Evolutionary conservation across 2,329 filamentous ascomycete species (phyloP), one percentile per base, ranked within the genome.

Genomic region (Chlorencoelia australis): DNA sequence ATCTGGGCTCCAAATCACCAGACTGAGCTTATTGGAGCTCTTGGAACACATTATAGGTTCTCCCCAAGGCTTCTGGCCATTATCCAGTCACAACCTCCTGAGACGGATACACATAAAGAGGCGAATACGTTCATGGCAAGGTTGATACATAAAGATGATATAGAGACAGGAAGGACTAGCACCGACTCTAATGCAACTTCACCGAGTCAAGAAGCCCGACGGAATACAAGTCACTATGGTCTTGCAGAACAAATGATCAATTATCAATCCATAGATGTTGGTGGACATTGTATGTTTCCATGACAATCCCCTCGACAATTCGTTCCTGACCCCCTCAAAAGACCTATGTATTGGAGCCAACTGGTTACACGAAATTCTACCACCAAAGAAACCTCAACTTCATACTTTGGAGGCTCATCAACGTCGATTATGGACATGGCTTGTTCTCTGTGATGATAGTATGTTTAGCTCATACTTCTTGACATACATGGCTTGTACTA

Each of bases 201-300:
- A 3, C 17, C 28, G 10, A 11, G 16, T 16, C 22, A 17, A 22
- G 17, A 13, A 15, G 4, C 11, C 8, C 8, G 21, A 11, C 37
- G 28, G 39, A 30, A 32, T 10, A 39, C 46, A 27, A 63, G 40
- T 47, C 60, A 43, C 48, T 68, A 42, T 61, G 61, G 42, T 33
- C 73, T 85, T 27, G 71, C 80, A 5, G 69, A 82, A 43, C 71
- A 79, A 37, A 78, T 83, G n/a, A 80, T 80, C 65, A 81, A 85
- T 54, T 87, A 82, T 56, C 79, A 76, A 10, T 80, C 79, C 1
- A 71, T 83, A 10, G 82, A 87, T 49, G 72, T 79, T 55, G 81
- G 79, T 0, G 60, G 67, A 11, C 68, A 66, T 54, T 83, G 79
- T 75, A 60, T 49, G 65, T 54, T 21, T 10, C 11, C 32, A 18